Conservation (phyloP, 176 grass and related monocot species). For the Echinochloa phyllopogon region DNA sequence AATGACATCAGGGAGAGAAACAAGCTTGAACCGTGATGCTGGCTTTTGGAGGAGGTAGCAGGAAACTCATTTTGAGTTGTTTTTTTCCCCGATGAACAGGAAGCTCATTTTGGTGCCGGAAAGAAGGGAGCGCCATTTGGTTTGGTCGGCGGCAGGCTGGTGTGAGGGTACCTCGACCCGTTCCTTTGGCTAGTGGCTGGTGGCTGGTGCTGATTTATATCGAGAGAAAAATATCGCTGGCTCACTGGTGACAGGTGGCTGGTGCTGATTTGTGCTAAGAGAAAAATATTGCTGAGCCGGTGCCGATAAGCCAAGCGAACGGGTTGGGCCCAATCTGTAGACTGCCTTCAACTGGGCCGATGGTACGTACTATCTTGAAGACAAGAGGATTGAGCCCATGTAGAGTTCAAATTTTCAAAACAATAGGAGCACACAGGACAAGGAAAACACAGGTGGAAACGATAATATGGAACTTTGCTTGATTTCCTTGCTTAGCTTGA, state of each 20-base stretch:
- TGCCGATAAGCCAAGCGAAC: background rate
- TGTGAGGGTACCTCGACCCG: no score
- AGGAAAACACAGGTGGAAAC: background rate
- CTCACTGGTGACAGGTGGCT: no score
- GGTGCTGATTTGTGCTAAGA: no score
- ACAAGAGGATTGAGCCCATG: background rate
- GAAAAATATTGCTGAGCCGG: no score
- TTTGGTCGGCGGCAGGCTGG: constrained; percentile 5
- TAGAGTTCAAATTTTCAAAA: background rate
- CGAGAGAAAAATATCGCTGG: no score
- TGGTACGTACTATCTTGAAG: background rate
- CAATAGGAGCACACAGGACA: background rate
- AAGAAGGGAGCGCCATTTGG: constrained; percentile 3
- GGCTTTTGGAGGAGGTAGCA: background rate
- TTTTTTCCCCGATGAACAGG: no score
- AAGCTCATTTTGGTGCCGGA: background rate
- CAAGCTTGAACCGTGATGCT: constrained; percentile 17
- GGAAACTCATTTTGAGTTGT: background rate
- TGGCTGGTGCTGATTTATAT: no score
- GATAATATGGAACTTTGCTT: background rate
- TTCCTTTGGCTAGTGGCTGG: no score
- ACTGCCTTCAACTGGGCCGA: background rate
- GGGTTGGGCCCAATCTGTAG: background rate
- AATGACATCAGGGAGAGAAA: background rate
- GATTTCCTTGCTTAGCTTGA: constrained; percentile 24